Conservation (phyloP, 1,284 basidiomycete species). For the Entoloma clypeatum region DNA sequence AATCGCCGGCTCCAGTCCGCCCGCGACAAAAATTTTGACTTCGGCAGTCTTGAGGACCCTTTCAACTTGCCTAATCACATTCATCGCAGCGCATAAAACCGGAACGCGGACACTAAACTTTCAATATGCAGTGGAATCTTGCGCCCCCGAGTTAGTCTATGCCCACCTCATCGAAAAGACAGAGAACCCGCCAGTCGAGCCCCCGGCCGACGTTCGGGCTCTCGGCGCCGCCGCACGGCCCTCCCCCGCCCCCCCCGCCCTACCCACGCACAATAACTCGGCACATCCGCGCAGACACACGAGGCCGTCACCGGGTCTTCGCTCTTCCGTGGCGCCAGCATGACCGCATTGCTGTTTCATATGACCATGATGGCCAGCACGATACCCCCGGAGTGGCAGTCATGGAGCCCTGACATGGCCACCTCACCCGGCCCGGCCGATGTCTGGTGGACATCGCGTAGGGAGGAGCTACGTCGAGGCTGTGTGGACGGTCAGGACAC, state of each 20-base stretch:
- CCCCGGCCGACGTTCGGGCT: constrained; percentile 14
- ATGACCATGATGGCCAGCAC: constrained; percentile 4
- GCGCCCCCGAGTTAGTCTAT: constrained; percentile 12
- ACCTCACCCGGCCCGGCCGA: constrained; percentile 3
- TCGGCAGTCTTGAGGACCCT: constrained; percentile 2
- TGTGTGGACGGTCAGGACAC: constrained; percentile 8
- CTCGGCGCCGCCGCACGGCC: constrained; percentile 11
- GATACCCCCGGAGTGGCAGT: constrained; percentile 8
- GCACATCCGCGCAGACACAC: constrained; percentile 9
- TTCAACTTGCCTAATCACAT: no score
- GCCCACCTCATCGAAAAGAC: constrained; percentile 11
- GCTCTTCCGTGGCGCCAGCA: constrained; percentile 7
- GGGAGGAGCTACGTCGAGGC: neutral
- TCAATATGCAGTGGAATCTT: constrained; percentile 11
- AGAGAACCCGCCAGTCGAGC: constrained; percentile 11
- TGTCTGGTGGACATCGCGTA: constrained; percentile 10
- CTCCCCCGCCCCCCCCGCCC: neutral
- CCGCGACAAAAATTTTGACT: constrained; percentile 4
- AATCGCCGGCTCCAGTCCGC: constrained; percentile 1
- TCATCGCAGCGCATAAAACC: constrained; percentile 11
- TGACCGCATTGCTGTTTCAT: constrained; percentile 1
- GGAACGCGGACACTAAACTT: constrained; percentile 5
- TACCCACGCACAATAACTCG: neutral
- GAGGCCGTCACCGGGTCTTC: constrained; percentile 8
- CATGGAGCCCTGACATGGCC: constrained; percentile 9